Evolutionary conservation across 2,329 filamentous ascomycete genomes (phyloP), one percentile per base, ranked within the genome.

Genomic region (Phialophora tarda): DNA sequence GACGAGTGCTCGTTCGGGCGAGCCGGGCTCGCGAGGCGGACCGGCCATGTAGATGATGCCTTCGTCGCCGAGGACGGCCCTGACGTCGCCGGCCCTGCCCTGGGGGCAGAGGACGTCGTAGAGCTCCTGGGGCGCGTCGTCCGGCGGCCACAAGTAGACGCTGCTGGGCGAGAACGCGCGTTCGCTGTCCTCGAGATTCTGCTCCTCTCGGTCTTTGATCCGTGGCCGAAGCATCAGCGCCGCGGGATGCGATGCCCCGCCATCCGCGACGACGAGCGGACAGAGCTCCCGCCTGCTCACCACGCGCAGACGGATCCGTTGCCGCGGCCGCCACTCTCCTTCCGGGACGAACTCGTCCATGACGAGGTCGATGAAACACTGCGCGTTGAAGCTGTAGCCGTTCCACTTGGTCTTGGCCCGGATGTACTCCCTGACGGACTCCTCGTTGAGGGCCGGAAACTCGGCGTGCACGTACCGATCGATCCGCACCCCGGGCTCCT

Each of bases 381-480:
- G 75, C 26, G 78, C 74, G 23, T 77, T 77, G 54, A 76, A 74
- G 48, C 80, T 77, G 68, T 82, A 82, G 26, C 75, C 74, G 60
- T 77, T 78, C 65, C 77, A 79, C 59, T 81, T 82, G 0, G 79
- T 82, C 65, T 78, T 79, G 17, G 78, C 78, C 2, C 80, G 72
- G 51, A 81, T 81, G 65, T 80, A 82, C 63, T 81, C 79, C 14
- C 73, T 76, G 24, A 74, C 74, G 1, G 54, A 61, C 7, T 69
- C 62, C 11, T 71, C 63, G 24, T 74, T 61, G 21, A 66, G 69
- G 17, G 67, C 54, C 3, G 67, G 73, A 67, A 80, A 80, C 70
- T 82, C 80, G 10, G 74, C 59, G 62, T 81, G 80, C 17, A 78
- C 78, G 66, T 79, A 71, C 24, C 76, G 74, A 51, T 75, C 74